A percentile compares a stretch with the other conserved stretches of the same genome.
These are phyloP conservation scores for Zygosaccharomyces siamensis DNA, from an alignment of 805 yeast species.

Conservation along the genomic window DNA sequence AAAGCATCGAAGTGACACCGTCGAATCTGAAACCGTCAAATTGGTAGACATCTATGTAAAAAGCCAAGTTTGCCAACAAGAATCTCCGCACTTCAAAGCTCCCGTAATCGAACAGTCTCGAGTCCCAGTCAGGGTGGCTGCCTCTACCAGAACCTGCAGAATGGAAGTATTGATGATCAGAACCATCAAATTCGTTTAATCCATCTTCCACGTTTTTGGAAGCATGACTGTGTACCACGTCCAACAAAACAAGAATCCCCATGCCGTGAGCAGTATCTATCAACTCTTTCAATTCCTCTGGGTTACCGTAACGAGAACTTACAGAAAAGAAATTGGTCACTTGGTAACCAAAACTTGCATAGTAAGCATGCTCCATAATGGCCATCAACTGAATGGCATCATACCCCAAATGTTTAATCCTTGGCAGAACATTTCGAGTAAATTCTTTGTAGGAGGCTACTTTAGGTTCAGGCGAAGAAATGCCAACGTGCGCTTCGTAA, in stretches of 20 bases:
- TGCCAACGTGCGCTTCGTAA: slow-evolving; percentile 95
- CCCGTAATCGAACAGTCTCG: slow-evolving; percentile 89
- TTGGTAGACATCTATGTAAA: slow-evolving; percentile 71
- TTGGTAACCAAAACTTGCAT: slow-evolving; percentile 97
- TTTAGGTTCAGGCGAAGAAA: slow-evolving; percentile 83
- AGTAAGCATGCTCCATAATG: slow-evolving; percentile 96
- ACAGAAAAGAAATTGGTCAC: slow-evolving; percentile 87
- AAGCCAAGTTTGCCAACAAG: slow-evolving; percentile 76
- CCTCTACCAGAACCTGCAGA: slow-evolving; percentile 73
- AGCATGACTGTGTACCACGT: slow-evolving; percentile 94
- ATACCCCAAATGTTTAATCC: slow-evolving; percentile 78
- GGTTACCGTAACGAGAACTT: slow-evolving; percentile 89
- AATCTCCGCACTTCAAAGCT: slow-evolving; percentile 87
- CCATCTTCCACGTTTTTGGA: slow-evolving; percentile 94
- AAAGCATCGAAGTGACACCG: slow-evolving; percentile 93
- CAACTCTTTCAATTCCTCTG: slow-evolving; percentile 87
- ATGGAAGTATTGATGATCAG: slow-evolving; percentile 93
- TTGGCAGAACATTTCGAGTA: slow-evolving; percentile 74
- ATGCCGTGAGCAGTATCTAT: slow-evolving; percentile 86
- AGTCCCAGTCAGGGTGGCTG: slow-evolving; percentile 89
- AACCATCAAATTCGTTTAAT: slow-evolving; percentile 86
- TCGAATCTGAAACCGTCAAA: slow-evolving; percentile 97
- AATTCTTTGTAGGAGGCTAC: slow-evolving; percentile 84
- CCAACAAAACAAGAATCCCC: slow-evolving; percentile 82
- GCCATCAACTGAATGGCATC: slow-evolving; percentile 96